A percentile compares a stretch with the other conserved stretches of the same genome.
These are phyloP conservation scores for Ophiostoma quercus DNA, from an alignment of 2,329 filamentous ascomycete species.

Conservation along the genomic window DNA sequence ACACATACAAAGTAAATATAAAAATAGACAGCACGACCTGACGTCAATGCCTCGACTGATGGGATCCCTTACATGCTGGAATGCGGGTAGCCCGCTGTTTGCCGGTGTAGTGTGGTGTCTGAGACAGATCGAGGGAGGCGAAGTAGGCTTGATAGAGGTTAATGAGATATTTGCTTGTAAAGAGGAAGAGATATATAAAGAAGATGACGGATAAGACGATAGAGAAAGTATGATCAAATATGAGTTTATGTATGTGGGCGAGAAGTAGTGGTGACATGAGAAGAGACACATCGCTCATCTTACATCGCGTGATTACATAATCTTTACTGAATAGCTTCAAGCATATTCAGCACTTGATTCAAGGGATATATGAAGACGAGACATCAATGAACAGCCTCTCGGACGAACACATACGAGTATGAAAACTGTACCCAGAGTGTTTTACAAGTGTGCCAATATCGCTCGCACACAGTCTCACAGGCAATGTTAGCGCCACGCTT, in stretches of 20 bases:
- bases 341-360: too few relatives aligned
- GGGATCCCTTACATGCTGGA: conserved; percentile 8
- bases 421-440: too few relatives aligned
- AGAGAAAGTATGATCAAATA: background rate
- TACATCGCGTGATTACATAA: too few relatives aligned
- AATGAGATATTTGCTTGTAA: background rate
- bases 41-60: background rate
- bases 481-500: too few relatives aligned
- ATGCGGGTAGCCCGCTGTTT: conserved; percentile 14
- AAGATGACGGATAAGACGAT: too few relatives aligned
- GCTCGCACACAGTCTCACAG: too few relatives aligned
- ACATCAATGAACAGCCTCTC: too few relatives aligned
- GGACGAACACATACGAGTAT: too few relatives aligned
- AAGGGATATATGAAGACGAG: too few relatives aligned
- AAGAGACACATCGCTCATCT: too few relatives aligned
- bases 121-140: background rate
- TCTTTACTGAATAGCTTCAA: too few relatives aligned
- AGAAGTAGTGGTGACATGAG: background rate
- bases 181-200: background rate
- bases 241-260: background rate
- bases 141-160: background rate
- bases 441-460: too few relatives aligned
- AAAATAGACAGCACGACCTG: background rate
- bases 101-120: conserved; percentile 2
- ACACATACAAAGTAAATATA: background rate